Evolutionary conservation across 768 basidiomycete genomes (phyloP), one percentile per base, ranked within the genome.

Genomic region (Coprinopsis marcescibilis): DNA sequence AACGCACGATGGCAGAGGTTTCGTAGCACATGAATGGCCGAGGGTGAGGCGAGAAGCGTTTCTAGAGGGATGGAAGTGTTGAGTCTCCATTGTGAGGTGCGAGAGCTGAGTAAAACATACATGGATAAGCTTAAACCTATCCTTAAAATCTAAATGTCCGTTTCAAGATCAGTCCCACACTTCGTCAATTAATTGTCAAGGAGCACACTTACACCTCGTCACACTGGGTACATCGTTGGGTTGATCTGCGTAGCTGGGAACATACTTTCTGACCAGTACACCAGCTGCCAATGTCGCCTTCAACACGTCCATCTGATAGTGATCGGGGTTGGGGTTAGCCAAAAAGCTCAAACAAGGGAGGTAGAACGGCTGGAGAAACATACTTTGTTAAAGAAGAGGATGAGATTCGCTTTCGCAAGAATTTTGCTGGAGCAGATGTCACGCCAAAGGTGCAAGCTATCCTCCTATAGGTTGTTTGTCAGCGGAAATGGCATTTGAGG

Each of bases 351-450:
- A 14, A 35, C 1, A n/a, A n/a, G n/a, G n/a, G n/a, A n/a, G n/a
- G n/a, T n/a, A n/a, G n/a, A n/a, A n/a, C n/a, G n/a, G n/a, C n/a
- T n/a, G n/a, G 13, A 45, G 0, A 4, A 20, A 54, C 61, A 21
- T 50, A 76, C 80, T 68, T 89, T 89, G 58, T 89, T 89, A 49
- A 88, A 68, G 64, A 89, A 89, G 11, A 89, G 63, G 24, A 88
- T 80, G n/a, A 89, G 66, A 49, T 77, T 78, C 14, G 81, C 74
- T 40, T 73, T 68, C 10, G 73, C 66, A 1, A 89, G 70, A 2
- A 89, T 69, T 52, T 70, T 70, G 44, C 80, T 87, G 5, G 68
- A 54, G 58, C 87, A 89, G 14, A 89, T 72, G 33, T 81, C 75
- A 49, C 76, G 77, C 85, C 85, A 89, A 0, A 89, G 68, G 35